Conservation (phyloP, 202 grass and related monocot species). For the Setaria italica region DNA sequence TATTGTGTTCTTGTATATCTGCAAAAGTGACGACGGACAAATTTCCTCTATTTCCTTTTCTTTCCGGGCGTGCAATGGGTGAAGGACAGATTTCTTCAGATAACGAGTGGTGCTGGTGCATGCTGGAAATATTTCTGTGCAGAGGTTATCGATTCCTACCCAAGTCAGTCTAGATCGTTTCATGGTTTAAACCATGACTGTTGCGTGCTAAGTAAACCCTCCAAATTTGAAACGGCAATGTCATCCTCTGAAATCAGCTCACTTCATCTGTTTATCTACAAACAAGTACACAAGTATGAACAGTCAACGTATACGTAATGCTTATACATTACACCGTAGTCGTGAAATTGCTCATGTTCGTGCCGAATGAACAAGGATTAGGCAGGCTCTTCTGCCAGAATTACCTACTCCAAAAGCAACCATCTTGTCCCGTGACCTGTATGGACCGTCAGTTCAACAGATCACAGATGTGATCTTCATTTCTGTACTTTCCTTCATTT, state of each 20-base stretch:
- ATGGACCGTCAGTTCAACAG: background rate
- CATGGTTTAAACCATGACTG: too few relatives aligned
- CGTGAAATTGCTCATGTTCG: background rate
- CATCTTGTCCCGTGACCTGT: background rate
- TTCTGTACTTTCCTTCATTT: conserved; percentile 25
- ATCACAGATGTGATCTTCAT: conserved; percentile 1
- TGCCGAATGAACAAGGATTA: conserved; percentile 17
- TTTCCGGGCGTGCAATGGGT: too few relatives aligned
- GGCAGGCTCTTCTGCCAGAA: conserved; percentile 35
- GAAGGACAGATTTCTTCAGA: too few relatives aligned
- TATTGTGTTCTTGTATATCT: too few relatives aligned
- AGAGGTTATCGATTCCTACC: too few relatives aligned
- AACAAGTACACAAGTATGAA: conserved; percentile 20
- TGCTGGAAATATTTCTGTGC: too few relatives aligned
- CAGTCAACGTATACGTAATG: background rate
- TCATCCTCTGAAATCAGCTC: background rate
- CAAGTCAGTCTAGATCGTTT: too few relatives aligned
- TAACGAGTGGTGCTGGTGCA: too few relatives aligned
- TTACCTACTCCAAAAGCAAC: conserved; percentile 1
- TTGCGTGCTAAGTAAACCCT: background rate
- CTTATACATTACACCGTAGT: conserved; percentile 22
- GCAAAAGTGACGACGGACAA: too few relatives aligned
- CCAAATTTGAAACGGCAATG: background rate
- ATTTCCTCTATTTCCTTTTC: too few relatives aligned
- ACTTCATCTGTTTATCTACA: conserved; percentile 33